phyloP scores from a whole-genome alignment of 139 green algal genomes.

The Closterium sp. region DNA sequence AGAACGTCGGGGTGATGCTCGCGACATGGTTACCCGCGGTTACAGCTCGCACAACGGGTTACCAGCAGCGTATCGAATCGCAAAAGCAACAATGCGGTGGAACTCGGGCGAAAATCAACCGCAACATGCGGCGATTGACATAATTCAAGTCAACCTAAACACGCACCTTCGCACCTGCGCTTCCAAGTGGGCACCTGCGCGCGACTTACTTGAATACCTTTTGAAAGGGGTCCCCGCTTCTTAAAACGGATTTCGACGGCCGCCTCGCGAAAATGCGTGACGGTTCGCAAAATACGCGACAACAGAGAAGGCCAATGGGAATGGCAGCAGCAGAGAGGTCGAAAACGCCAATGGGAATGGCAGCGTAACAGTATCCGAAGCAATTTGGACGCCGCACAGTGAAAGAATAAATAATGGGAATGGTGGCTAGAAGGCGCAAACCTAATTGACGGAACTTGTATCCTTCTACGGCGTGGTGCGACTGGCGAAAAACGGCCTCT shows the following conservation, averaged over 20 bases:
- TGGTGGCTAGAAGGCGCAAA: background rate
- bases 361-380: no score
- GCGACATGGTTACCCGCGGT: no score
- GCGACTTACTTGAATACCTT: no score
- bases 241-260: background rate
- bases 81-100: background rate
- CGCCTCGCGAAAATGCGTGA: background rate
- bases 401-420: background rate
- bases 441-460: background rate
- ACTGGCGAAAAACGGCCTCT: background rate
- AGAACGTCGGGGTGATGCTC: no score
- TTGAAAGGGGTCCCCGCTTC: background rate
- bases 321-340: no score
- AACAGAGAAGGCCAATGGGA: background rate
- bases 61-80: no score
- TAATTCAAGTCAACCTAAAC: background rate
- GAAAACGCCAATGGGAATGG: no score
- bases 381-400: background rate
- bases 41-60: no score
- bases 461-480: background rate
- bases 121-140: background rate
- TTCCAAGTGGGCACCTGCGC: background rate
- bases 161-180: background rate
- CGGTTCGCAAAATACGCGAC: background rate
- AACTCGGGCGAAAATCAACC: background rate